Evolutionary conservation across 768 basidiomycete genomes (phyloP).

Genomic region (Suillus brevipes): DNA sequence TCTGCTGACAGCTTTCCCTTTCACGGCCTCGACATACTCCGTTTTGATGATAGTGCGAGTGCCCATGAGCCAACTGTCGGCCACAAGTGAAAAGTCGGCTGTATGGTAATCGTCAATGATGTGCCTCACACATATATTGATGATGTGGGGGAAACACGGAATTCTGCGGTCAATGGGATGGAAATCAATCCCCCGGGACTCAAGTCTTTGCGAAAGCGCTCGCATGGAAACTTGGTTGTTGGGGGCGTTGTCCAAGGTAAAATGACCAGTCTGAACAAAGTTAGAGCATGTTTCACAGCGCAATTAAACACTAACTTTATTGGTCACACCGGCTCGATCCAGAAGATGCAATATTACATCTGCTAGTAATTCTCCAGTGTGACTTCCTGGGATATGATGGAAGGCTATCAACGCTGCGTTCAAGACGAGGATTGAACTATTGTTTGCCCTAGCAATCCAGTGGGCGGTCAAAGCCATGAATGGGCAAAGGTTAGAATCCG

Average conservation of each 20-base stretch:
- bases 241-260: not conserved
- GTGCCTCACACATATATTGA: not conserved
- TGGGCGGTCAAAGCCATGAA: slow-evolving; percentile 20
- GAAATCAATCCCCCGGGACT: not conserved
- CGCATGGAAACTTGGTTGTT: not conserved
- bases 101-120: not conserved
- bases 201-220: not conserved
- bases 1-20: not conserved
- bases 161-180: not conserved
- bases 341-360: not conserved
- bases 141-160: not conserved
- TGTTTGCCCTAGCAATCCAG: slow-evolving; percentile 10
- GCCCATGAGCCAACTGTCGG: not conserved
- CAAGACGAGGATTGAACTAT: slow-evolving; percentile 10
- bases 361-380: slow-evolving; percentile 16
- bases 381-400: slow-evolving; percentile 16
- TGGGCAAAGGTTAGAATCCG: slow-evolving; percentile 8
- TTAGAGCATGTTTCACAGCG: not conserved
- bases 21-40: not conserved
- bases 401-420: slow-evolving; percentile 12
- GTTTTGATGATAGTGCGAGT: not conserved
- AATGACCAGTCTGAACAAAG: not conserved
- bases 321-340: not conserved
- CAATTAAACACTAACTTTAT: not conserved
- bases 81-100: not conserved